Evolutionary conservation across 2,329 filamentous ascomycete species (phyloP).

Genomic region (Mycocentrospora acerina): DNA sequence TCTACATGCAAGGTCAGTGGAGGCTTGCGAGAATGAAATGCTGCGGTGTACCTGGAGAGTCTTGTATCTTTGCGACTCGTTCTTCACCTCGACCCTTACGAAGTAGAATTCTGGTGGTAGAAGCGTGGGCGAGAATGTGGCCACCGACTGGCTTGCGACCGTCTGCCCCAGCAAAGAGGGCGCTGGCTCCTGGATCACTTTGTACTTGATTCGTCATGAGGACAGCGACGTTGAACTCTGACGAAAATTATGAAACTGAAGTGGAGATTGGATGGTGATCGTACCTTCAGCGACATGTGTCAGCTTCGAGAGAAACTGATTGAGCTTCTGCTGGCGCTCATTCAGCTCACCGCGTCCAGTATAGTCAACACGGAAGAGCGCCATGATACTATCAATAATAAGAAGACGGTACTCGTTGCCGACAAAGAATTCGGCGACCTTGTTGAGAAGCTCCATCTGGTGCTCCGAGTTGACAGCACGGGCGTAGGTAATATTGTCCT

Average conservation of each 20-base stretch:
- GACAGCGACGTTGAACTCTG: conserved; percentile 66
- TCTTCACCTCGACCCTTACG: conserved; percentile 70
- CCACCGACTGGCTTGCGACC: conserved; percentile 68
- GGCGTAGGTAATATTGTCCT: conserved; percentile 68
- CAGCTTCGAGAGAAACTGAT: conserved; percentile 64
- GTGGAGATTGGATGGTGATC: not conserved
- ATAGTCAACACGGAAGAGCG: conserved; percentile 68
- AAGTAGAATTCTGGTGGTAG: conserved; percentile 65
- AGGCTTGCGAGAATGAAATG: not conserved
- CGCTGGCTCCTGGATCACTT: conserved; percentile 68
- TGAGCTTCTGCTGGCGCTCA: conserved; percentile 68
- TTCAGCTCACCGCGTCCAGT: conserved; percentile 67
- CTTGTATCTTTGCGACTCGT: conserved; percentile 68
- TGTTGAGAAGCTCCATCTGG: conserved; percentile 64
- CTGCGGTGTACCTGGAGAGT: conserved; percentile 59
- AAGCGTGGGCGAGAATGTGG: conserved; percentile 69
- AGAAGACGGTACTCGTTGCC: conserved; percentile 66
- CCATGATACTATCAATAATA: conserved; percentile 71
- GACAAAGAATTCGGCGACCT: conserved; percentile 61
- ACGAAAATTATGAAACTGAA: not conserved
- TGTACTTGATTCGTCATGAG: conserved; percentile 69
- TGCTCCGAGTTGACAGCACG: conserved; percentile 67
- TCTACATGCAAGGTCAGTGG: conserved; percentile 49
- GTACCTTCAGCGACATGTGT: conserved; percentile 65
- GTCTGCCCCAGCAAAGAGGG: conserved; percentile 67